Conservation (phyloP, 495 filamentous ascomycete genomes). For the Penicillium diatomitis region DNA sequence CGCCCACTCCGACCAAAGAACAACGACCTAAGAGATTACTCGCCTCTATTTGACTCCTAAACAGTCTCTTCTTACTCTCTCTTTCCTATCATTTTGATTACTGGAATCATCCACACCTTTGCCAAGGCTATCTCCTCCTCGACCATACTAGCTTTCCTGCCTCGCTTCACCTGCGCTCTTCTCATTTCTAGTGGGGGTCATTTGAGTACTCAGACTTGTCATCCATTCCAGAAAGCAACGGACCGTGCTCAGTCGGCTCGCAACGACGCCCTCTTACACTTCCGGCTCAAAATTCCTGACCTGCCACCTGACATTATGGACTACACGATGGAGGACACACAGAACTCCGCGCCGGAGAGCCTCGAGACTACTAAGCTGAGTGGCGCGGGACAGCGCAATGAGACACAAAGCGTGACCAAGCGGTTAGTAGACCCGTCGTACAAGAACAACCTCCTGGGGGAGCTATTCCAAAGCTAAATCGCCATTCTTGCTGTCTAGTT, state of each 20-base stretch:
- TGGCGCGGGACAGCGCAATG: constrained; percentile 43
- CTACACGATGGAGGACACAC: constrained; percentile 59
- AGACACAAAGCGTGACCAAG: constrained; percentile 70
- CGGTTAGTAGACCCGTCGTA: constrained; percentile 40
- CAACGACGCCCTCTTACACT: neutral
- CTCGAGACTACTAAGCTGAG: constrained; percentile 51
- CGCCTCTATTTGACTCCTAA: constrained; percentile 1
- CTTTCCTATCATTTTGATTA: neutral
- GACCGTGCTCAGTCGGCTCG: constrained; percentile 21
- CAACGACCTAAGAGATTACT: neutral
- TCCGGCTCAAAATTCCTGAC: neutral
- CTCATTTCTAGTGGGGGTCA: constrained; percentile 18
- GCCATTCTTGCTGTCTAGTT: constrained; percentile 36
- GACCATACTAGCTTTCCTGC: neutral
- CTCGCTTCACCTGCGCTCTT: constrained; percentile 3
- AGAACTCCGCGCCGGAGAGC: constrained; percentile 60
- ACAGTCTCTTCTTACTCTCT: neutral
- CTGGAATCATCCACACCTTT: neutral
- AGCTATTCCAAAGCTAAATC: constrained; percentile 1
- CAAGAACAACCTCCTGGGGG: neutral
- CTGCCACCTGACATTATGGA: constrained; percentile 37
- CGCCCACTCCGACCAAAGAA: neutral
- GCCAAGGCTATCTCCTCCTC: neutral
- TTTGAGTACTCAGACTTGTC: constrained; percentile 26
- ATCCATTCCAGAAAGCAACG: constrained; percentile 35